Conservation (phyloP, 208 protist species). For the Kentomonas sorsogonicus region DNA sequence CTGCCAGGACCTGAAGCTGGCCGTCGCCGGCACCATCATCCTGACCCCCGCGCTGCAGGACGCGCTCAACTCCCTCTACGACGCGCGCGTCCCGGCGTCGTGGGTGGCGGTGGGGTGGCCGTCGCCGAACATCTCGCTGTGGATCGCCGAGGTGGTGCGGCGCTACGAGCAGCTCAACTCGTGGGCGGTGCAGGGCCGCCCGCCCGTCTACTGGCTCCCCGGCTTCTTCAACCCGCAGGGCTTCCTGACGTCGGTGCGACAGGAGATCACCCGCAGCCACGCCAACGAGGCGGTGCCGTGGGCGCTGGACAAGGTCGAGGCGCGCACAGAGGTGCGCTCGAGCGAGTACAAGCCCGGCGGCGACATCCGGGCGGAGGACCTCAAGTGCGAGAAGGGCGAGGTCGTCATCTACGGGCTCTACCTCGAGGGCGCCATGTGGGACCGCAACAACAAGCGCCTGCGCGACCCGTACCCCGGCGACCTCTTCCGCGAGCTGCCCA, state of each 20-base stretch:
- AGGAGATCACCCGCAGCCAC: slow-evolving; percentile 94
- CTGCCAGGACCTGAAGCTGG: slow-evolving; percentile 92
- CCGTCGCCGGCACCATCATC: slow-evolving; percentile 97
- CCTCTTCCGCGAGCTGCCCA: slow-evolving; percentile 93
- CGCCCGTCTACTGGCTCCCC: slow-evolving; percentile 95
- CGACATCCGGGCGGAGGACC: slow-evolving; percentile 90
- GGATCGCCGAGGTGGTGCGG: slow-evolving; percentile 94
- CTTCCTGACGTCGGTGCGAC: slow-evolving; percentile 98
- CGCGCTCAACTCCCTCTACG: slow-evolving; percentile 94
- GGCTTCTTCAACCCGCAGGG: slow-evolving; percentile 99
- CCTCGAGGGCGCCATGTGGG: slow-evolving; percentile 97
- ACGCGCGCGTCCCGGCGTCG: slow-evolving; percentile 92
- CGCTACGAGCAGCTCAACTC: slow-evolving; percentile 93
- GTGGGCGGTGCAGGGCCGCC: slow-evolving; percentile 91
- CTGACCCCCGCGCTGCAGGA: slow-evolving; percentile 94
- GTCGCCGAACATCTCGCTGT: slow-evolving; percentile 94
- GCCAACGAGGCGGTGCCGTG: slow-evolving; percentile 87
- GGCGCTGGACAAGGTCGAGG: slow-evolving; percentile 96
- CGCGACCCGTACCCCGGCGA: slow-evolving; percentile 93
- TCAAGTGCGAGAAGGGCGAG: slow-evolving; percentile 91
- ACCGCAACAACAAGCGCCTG: slow-evolving; percentile 90
- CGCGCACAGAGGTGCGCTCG: slow-evolving; percentile 92
- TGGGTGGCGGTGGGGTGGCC: slow-evolving; percentile 96
- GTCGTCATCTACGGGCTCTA: slow-evolving; percentile 97
- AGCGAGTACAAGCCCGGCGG: slow-evolving; percentile 87